These are phyloP conservation scores for Nitzschia sp. DNA, from an alignment of 108 stramenopile genomes.

Conservation along the genomic window DNA sequence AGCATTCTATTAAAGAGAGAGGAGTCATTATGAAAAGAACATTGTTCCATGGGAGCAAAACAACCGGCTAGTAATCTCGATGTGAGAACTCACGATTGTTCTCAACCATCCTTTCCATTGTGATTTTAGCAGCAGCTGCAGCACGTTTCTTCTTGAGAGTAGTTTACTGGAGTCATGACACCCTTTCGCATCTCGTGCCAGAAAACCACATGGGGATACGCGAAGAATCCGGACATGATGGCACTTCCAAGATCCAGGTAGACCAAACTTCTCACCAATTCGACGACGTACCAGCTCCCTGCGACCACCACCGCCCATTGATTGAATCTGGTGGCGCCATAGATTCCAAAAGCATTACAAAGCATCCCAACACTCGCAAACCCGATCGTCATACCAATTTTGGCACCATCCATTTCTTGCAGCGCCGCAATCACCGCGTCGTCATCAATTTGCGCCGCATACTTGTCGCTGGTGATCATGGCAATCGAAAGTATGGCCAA, in stretches of 20 bases:
- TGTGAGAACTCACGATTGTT: no score
- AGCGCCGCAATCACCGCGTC: constrained; percentile 16
- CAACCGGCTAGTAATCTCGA: no score
- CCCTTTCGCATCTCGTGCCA: constrained; percentile 33
- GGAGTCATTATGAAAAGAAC: no score
- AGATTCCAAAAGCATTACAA: constrained; percentile 19
- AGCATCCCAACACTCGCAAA: constrained; percentile 1
- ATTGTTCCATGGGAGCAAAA: no score
- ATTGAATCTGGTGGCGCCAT: constrained; percentile 23
- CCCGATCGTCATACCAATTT: not conserved
- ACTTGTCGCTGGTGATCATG: not conserved
- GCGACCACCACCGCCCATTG: not conserved
- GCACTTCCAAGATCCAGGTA: constrained; percentile 11
- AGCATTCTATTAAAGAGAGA: no score
- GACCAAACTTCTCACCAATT: not conserved
- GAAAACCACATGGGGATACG: constrained; percentile 42
- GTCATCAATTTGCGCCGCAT: constrained; percentile 19
- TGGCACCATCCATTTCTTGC: not conserved
- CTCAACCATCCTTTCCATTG: no score
- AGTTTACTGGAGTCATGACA: constrained; percentile 32
- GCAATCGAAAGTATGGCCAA: constrained; percentile 5
- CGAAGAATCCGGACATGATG: constrained; percentile 19
- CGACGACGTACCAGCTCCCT: constrained; percentile 13
- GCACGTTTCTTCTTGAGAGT: constrained; percentile 32
- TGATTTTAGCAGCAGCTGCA: constrained; percentile 34